A percentile compares a stretch with the other conserved stretches of the same genome.
phyloP scores from a whole-genome alignment of 2,329 filamentous ascomycete genomes.

The Helotiales sp. region DNA sequence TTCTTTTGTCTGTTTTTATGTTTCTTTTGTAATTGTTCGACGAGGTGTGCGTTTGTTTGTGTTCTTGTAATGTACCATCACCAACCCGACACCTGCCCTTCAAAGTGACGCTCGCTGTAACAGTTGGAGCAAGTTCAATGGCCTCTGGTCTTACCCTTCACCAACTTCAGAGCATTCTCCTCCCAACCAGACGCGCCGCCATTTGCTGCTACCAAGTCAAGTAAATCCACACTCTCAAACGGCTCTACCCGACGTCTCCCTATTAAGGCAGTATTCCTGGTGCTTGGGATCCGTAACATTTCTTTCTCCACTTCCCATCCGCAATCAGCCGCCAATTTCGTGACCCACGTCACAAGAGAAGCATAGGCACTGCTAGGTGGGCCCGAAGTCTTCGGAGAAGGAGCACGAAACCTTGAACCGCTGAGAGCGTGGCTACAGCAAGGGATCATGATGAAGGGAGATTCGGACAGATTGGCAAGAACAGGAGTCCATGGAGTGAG shows the following conservation, averaged over 20 bases:
- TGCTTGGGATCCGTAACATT: slow-evolving; percentile 87
- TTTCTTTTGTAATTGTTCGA: too few species aligned
- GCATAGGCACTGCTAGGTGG: slow-evolving; percentile 70
- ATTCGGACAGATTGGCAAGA: slow-evolving; percentile 71
- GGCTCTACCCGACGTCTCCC: slow-evolving; percentile 51
- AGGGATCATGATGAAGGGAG: slow-evolving; percentile 88
- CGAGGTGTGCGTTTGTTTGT: too few species aligned
- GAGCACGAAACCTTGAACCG: slow-evolving; percentile 72
- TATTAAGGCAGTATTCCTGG: slow-evolving; percentile 79
- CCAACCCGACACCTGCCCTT: too few species aligned
- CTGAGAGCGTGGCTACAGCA: slow-evolving; percentile 90
- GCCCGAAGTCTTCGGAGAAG: slow-evolving; percentile 42
- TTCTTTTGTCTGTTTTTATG: too few species aligned
- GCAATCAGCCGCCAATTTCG: slow-evolving; percentile 66
- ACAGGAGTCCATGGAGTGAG: slow-evolving; percentile 95
- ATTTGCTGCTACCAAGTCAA: slow-evolving; percentile 48
- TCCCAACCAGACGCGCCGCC: slow-evolving; percentile 58
- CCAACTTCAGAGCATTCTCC: slow-evolving; percentile 61
- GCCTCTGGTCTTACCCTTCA: slow-evolving; percentile 46
- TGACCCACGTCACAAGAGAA: slow-evolving; percentile 77
- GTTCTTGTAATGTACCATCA: too few species aligned
- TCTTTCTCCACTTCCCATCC: slow-evolving; percentile 80
- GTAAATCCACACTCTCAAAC: slow-evolving; percentile 41
- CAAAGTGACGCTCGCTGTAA: too few species aligned
- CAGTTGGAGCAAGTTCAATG: slow-evolving; percentile 26